Evolutionary conservation across 1,284 basidiomycete genomes (phyloP).

Genomic region (Stereum hirsutum): DNA sequence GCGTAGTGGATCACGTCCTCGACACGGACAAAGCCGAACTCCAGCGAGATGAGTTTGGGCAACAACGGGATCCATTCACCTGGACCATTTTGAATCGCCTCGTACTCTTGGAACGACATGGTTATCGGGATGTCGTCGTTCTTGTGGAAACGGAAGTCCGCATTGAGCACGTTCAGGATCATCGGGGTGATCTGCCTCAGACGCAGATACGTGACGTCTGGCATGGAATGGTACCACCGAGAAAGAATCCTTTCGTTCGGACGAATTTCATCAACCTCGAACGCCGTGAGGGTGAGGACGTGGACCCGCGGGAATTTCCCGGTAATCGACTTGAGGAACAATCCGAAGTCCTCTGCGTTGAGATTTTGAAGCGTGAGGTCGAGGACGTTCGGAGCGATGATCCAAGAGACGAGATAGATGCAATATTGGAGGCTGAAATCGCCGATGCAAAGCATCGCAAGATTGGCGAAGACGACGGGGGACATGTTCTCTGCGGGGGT

Average conservation of each 20-base stretch:
- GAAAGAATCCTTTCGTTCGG: slow-evolving; percentile 23
- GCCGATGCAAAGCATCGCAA: slow-evolving; percentile 45
- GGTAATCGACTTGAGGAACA: slow-evolving; percentile 34
- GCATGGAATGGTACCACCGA: slow-evolving; percentile 44
- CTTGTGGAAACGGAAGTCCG: slow-evolving; percentile 20
- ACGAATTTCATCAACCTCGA: slow-evolving; percentile 23
- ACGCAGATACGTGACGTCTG: slow-evolving; percentile 38
- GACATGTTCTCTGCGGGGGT: too few relatives aligned
- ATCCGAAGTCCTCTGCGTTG: slow-evolving; percentile 36
- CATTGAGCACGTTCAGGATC: slow-evolving; percentile 35
- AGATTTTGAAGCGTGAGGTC: slow-evolving; percentile 47
- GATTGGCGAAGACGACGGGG: too few relatives aligned
- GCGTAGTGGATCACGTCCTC: too few relatives aligned
- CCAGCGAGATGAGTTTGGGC: too few relatives aligned
- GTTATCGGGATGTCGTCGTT: slow-evolving; percentile 8
- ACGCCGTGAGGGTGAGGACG: slow-evolving; percentile 37
- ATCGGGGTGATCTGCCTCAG: slow-evolving; percentile 28
- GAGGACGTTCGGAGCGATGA: slow-evolving; percentile 41
- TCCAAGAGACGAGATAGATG: slow-evolving; percentile 31
- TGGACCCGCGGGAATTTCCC: slow-evolving; percentile 35
- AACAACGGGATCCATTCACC: too few relatives aligned
- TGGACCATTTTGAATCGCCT: too few relatives aligned
- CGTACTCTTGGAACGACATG: too few relatives aligned
- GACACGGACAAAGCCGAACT: too few relatives aligned
- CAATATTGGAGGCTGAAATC: slow-evolving; percentile 39